Conservation (phyloP, 257 asterid genomes). For the Petrea volubilis region DNA sequence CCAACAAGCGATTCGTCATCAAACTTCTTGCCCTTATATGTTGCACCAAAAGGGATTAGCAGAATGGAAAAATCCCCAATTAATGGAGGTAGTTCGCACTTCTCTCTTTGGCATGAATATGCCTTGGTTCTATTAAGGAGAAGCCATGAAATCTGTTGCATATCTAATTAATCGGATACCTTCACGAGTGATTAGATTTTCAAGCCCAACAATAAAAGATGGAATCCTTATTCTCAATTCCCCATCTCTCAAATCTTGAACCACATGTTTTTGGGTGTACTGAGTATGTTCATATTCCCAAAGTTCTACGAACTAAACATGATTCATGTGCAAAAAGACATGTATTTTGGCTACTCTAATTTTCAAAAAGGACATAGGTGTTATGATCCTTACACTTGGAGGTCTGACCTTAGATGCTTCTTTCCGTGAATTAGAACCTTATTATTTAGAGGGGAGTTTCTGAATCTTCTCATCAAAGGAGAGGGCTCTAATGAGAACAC, state of each 20-base stretch:
- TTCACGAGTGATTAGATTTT: neutral
- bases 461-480: neutral
- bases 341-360: slow-evolving; percentile 20
- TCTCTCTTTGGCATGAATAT: slow-evolving; percentile 10
- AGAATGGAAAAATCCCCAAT: too few relatives aligned
- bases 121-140: slow-evolving; percentile 10
- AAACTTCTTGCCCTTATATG: too few relatives aligned
- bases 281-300: slow-evolving; percentile 14
- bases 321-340: neutral
- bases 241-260: neutral
- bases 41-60: too few relatives aligned
- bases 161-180: slow-evolving; percentile 8
- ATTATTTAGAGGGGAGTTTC: neutral
- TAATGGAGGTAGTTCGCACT: neutral
- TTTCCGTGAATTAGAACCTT: neutral
- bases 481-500: neutral
- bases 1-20: too few relatives aligned
- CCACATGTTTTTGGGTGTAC: slow-evolving; percentile 26
- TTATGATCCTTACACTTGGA: slow-evolving; percentile 4
- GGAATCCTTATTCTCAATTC: neutral
- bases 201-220: slow-evolving; percentile 18
- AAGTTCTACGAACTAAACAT: slow-evolving; percentile 6
- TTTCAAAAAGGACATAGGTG: slow-evolving; percentile 22
- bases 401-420: neutral
- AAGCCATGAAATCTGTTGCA: slow-evolving; percentile 1